Base-by-base conservation (phyloP, 768 basidiomycete genomes). In the Aureoboletus auriporus region DNA sequence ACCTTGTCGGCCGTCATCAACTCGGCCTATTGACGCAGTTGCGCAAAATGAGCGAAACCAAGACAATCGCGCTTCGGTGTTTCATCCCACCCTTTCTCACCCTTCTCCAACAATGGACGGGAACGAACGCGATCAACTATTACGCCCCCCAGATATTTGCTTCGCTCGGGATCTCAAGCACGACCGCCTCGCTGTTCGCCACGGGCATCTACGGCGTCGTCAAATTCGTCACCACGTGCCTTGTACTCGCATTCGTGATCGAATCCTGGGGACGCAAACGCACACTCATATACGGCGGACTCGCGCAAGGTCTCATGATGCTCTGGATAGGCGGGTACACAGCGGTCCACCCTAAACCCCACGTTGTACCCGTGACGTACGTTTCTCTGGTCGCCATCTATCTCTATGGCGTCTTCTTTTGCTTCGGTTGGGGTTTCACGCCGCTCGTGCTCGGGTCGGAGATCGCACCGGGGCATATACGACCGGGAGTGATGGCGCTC, bases 161-260 rank as follows among this genome's bases (percentile, higher is more conserved):
- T 3, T 45, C 55, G 3, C 62, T 73, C 13, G 73, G 71, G 0
- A 45, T 74, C n/a, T 61, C 62, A 1, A 53, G 58, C 30, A 65
- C 62, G 23, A 60, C 57, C 0, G 49, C 66, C 0, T 54, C 68
- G n/a, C 61, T 74, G 2, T 54, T 73, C 30, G 71, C 71, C 2
- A 74, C 73, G 0, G 72, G 72, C 9, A 55, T 74, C 23, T 73
- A 73, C 39, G 73, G 72, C 14, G 61, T 71, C 39, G 68, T 73
- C 52, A 74, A 74, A 39, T 68, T 69, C 34, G 52, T 62, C 39
- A 41, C 55, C 14, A 65, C 69, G 3, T 56, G 50, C 33, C 14
- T 69, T 43, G 63, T 60, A 23, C 64, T 73, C n/a, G 57, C 61
- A 1, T 62, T 73, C 42, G 60, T 72, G 23, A 68, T 74, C 42